phyloP scores from a whole-genome alignment of 179 eudicot genomes.

The Patellifolia procumbens region DNA sequence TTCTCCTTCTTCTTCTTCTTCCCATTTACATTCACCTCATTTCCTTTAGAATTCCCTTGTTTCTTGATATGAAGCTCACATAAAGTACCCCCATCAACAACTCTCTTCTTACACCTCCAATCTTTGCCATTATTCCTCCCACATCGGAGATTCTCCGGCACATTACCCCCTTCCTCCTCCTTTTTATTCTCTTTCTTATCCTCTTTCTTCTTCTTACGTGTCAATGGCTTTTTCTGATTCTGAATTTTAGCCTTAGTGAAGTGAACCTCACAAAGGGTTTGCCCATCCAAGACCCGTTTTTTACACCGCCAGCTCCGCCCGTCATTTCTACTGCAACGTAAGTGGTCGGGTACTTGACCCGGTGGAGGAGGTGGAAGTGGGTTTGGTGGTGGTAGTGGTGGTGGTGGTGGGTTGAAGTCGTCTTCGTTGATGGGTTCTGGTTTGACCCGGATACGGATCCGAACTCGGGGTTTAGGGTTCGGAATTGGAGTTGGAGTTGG shows the following conservation, averaged over 20 bases:
- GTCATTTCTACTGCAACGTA: conserved; percentile 18
- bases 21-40: background rate
- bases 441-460: conserved; percentile 29
- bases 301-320: conserved; percentile 36
- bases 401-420: background rate
- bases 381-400: background rate
- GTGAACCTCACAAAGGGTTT: conserved; percentile 25
- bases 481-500: background rate
- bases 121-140: conserved; percentile 22
- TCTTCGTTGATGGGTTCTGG: conserved; percentile 21
- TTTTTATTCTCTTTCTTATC: background rate
- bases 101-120: conserved; percentile 25
- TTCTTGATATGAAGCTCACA: conserved; percentile 22
- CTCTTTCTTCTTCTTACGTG: background rate
- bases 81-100: conserved; percentile 5
- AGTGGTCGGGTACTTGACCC: conserved; percentile 28
- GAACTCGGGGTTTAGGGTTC: conserved; percentile 18
- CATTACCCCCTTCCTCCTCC: conserved; percentile 12
- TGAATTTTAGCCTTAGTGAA: conserved; percentile 4
- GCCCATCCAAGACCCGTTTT: conserved; percentile 24
- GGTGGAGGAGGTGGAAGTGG: background rate
- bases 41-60: background rate
- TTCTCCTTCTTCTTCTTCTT: background rate
- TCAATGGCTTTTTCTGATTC: background rate
- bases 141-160: conserved; percentile 7